Evolutionary conservation across 2,329 filamentous ascomycete genomes (phyloP).

Genomic region (Colletotrichum higginsianum): DNA sequence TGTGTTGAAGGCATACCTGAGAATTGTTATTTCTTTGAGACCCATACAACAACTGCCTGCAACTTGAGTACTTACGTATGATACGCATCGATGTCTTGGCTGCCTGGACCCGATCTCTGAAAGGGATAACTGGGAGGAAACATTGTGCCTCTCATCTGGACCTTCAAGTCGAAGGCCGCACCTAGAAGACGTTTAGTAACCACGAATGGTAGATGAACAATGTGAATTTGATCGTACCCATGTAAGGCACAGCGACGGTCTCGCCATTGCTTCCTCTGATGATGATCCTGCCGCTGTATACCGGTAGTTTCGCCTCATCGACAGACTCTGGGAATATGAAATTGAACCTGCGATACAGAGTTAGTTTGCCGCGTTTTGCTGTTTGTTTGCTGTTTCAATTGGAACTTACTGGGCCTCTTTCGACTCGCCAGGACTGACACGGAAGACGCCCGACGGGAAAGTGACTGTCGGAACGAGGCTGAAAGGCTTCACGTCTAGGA

Average conservation of each 20-base stretch:
- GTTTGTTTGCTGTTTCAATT: rapidly evolving
- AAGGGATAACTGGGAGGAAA: slow-evolving; percentile 28
- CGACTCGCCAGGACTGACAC: slow-evolving; percentile 31
- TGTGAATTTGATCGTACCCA: slow-evolving; percentile 41
- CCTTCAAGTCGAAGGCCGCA: slow-evolving; percentile 36
- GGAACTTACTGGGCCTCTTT: slow-evolving; percentile 23
- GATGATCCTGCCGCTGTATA: slow-evolving; percentile 54
- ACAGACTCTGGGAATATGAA: slow-evolving; percentile 47
- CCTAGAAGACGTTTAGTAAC: background rate
- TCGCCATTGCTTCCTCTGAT: slow-evolving; percentile 51
- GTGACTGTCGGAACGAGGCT: slow-evolving; percentile 12
- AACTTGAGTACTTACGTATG: slow-evolving; percentile 6
- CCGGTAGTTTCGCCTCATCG: slow-evolving; percentile 49
- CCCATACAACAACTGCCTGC: rapidly evolving
- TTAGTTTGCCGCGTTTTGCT: rapidly evolving
- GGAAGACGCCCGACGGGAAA: slow-evolving; percentile 19
- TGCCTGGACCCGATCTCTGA: slow-evolving; percentile 26
- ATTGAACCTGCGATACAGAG: slow-evolving; percentile 42
- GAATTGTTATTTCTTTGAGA: background rate
- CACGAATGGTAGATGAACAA: rapidly evolving
- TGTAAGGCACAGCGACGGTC: slow-evolving; percentile 51
- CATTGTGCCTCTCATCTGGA: slow-evolving; percentile 28
- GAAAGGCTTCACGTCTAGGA: slow-evolving; percentile 29
- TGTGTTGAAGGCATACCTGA: slow-evolving; percentile 38
- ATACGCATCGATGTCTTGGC: slow-evolving; percentile 27